A percentile compares a stretch with the other conserved stretches of the same genome.
phyloP scores from a whole-genome alignment of 208 protist species.

The Trypanosoma theileri region DNA sequence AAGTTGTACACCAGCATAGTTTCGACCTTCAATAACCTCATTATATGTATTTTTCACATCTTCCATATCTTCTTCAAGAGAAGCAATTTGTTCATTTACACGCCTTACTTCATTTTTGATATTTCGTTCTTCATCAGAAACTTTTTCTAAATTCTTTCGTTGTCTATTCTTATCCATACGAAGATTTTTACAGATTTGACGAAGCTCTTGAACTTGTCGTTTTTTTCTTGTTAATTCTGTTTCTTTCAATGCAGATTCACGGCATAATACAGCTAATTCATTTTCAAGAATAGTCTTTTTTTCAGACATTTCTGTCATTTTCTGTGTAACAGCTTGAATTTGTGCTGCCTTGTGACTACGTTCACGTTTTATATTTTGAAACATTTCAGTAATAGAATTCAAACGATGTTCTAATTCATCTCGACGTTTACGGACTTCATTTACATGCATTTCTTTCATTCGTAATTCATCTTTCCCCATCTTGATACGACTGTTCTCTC shows the following conservation, averaged over 20 bases:
- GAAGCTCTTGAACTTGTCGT: constrained; percentile 78
- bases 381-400: constrained; percentile 68
- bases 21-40: constrained; percentile 87
- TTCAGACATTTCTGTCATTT: constrained; percentile 93
- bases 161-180: constrained; percentile 85
- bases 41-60: constrained; percentile 86
- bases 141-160: constrained; percentile 65
- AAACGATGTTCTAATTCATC: constrained; percentile 79
- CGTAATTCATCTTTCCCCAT: constrained; percentile 90
- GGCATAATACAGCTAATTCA: constrained; percentile 89
- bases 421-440: constrained; percentile 59
- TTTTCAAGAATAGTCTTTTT: constrained; percentile 96
- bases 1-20: constrained; percentile 94
- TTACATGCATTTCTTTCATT: constrained; percentile 76
- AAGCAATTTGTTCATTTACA: constrained; percentile 90
- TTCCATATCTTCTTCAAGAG: constrained; percentile 87
- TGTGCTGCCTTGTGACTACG: constrained; percentile 91
- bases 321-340: constrained; percentile 92
- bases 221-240: constrained; percentile 78
- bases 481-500: constrained; percentile 67
- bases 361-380: constrained; percentile 93
- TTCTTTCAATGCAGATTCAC: constrained; percentile 90
- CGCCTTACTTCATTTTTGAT: constrained; percentile 90
- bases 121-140: constrained; percentile 63
- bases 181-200: constrained; percentile 64